Evolutionary conservation across 129 eudicot genomes (phyloP).

Genomic region (Silybum marianum): DNA sequence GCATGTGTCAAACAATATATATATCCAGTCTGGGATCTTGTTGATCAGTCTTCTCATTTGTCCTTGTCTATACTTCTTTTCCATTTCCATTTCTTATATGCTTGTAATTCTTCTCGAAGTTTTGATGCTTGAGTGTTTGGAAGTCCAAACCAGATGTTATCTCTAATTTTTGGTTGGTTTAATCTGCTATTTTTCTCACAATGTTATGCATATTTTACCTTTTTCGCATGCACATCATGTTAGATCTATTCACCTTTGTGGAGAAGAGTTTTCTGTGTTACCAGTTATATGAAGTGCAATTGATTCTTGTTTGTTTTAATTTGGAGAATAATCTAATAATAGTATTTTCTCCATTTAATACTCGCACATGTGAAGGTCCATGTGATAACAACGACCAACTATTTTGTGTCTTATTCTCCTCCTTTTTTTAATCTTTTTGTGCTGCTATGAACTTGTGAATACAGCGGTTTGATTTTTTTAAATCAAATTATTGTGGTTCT

Average conservation of each 20-base stretch:
- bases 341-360: not conserved
- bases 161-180: not conserved
- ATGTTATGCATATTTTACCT: not conserved
- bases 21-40: too few species aligned
- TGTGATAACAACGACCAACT: not conserved
- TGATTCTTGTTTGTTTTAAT: not conserved
- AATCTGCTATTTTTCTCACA: not conserved
- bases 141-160: not conserved
- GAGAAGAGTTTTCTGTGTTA: not conserved
- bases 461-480: not conserved
- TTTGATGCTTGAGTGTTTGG: too few species aligned
- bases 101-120: too few species aligned
- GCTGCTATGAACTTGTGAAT: not conserved
- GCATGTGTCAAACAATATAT: too few species aligned
- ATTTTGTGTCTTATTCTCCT: not conserved
- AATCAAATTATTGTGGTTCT: slow-evolving; percentile 14
- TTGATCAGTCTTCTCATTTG: too few species aligned
- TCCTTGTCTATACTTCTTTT: too few species aligned
- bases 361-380: not conserved
- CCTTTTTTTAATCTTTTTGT: not conserved
- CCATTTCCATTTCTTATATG: too few species aligned
- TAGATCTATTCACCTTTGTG: not conserved
- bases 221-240: not conserved
- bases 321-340: not conserved
- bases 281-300: not conserved